A percentile compares a stretch with the other conserved stretches of the same genome.
These are phyloP conservation scores for Fusarium sp. DNA, from an alignment of 2,329 filamentous ascomycete genomes.

Conservation along the genomic window DNA sequence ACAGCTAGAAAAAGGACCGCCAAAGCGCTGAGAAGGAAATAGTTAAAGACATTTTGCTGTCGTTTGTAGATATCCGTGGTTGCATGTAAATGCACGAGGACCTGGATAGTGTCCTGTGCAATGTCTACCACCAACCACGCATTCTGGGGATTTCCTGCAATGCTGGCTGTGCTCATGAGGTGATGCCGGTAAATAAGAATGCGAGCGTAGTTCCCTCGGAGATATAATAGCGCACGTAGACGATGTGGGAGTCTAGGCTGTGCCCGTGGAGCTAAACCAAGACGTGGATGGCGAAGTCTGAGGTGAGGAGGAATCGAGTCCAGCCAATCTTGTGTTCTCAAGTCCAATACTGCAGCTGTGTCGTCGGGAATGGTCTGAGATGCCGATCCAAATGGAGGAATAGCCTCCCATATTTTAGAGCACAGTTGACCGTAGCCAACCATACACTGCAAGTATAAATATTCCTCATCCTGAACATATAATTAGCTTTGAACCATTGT, in stretches of 20 bases:
- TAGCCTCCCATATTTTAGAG: conserved; percentile 61
- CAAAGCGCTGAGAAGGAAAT: conserved; percentile 50
- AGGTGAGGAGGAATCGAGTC: conserved; percentile 60
- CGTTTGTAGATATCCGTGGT: conserved; percentile 49
- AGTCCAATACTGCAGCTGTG: conserved; percentile 56
- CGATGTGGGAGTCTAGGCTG: conserved; percentile 57
- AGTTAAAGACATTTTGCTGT: conserved; percentile 50
- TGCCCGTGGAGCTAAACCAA: conserved; percentile 50
- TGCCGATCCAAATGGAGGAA: conserved; percentile 55
- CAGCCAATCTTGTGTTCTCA: conserved; percentile 61
- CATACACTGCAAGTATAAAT: conserved; percentile 61
- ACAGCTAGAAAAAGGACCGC: conserved; percentile 55
- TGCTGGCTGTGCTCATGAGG: conserved; percentile 55
- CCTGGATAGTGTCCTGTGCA: conserved; percentile 49
- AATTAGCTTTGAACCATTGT: background rate
- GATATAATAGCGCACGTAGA: conserved; percentile 58
- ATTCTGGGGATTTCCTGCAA: conserved; percentile 52
- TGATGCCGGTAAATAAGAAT: conserved; percentile 61
- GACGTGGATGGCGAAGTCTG: conserved; percentile 54
- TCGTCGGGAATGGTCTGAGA: conserved; percentile 56
- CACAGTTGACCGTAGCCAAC: conserved; percentile 62
- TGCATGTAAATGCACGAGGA: conserved; percentile 47
- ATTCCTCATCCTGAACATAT: conserved; percentile 47
- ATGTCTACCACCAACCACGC: conserved; percentile 57
- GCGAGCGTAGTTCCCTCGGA: conserved; percentile 61